Conservation (phyloP, 306 rosid genomes). For the Quercus wislizeni region DNA sequence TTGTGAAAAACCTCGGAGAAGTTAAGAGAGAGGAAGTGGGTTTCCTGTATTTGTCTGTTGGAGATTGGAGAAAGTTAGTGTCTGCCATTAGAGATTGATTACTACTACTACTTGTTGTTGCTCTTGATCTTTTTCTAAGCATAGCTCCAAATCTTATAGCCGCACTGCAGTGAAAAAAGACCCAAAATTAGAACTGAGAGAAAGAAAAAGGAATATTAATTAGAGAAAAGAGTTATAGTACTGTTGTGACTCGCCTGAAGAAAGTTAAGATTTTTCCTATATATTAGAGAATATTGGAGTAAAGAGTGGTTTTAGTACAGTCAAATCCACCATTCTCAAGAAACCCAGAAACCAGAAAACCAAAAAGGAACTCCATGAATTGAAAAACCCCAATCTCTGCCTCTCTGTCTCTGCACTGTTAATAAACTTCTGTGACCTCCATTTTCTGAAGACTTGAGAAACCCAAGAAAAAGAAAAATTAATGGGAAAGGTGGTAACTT, state of each 20-base stretch:
- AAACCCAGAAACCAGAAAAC: constrained; percentile 29
- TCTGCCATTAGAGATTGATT: constrained; percentile 57
- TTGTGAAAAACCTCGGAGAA: constrained; percentile 60
- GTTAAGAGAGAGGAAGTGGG: constrained; percentile 45
- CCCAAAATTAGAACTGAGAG: neutral
- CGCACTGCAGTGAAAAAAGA: constrained; percentile 18
- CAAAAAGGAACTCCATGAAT: constrained; percentile 29
- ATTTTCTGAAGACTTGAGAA: neutral
- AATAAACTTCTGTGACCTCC: constrained; percentile 3
- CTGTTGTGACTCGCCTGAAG: constrained; percentile 22
- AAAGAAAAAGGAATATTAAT: neutral
- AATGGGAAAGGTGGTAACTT: constrained; percentile 14
- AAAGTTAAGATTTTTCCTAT: constrained; percentile 9
- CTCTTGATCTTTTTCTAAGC: constrained; percentile 28
- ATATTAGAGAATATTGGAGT: neutral
- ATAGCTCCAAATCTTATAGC: constrained; percentile 22
- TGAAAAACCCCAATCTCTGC: neutral
- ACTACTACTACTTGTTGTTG: neutral
- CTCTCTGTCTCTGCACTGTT: neutral
- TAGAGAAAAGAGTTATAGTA: neutral
- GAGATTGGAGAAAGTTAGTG: constrained; percentile 36
- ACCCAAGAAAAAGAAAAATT: neutral
- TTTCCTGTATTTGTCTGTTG: constrained; percentile 39
- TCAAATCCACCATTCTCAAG: constrained; percentile 19
- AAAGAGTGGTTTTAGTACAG: constrained; percentile 17